Conservation (phyloP, 192 early-diverging fungal genomes). For the Gaertneriomyces sp. region DNA sequence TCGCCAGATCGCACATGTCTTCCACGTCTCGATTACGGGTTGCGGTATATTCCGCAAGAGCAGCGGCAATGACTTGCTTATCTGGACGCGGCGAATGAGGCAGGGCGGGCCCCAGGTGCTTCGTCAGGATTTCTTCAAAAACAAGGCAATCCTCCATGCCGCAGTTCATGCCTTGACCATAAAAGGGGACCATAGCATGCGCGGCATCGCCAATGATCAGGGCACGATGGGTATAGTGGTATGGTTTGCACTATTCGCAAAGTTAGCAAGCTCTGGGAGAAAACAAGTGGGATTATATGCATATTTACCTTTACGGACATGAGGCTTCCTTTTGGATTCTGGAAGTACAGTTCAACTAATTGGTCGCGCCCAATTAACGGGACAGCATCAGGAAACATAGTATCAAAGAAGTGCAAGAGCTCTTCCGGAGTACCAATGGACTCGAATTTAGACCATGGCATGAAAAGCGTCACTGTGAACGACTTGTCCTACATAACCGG, state of each 20-base stretch:
- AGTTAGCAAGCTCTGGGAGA: not conserved
- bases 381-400: conserved; percentile 74
- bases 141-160: conserved; percentile 90
- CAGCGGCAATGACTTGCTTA: conserved; percentile 38
- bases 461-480: conserved; percentile 96
- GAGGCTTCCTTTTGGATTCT: conserved; percentile 79
- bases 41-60: conserved; percentile 71
- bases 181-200: conserved; percentile 98
- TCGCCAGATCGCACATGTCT: conserved; percentile 88
- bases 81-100: not conserved
- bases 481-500: conserved; percentile 66
- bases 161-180: conserved; percentile 96
- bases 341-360: conserved; percentile 73
- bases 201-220: conserved; percentile 93
- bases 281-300: not conserved
- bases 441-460: conserved; percentile 84
- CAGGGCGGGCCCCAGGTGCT: conserved; percentile 23
- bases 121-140: conserved; percentile 53
- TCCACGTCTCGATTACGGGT: conserved; percentile 69
- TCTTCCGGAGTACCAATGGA: conserved; percentile 60
- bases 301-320: conserved; percentile 68
- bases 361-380: conserved; percentile 70
- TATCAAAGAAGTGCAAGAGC: conserved; percentile 66
- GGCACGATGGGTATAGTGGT: conserved; percentile 71
- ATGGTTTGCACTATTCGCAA: conserved; percentile 63